Base-by-base conservation (phyloP, 2,329 filamentous ascomycete species). In the Ophiognomonia clavigignenti-juglandacearum region DNA sequence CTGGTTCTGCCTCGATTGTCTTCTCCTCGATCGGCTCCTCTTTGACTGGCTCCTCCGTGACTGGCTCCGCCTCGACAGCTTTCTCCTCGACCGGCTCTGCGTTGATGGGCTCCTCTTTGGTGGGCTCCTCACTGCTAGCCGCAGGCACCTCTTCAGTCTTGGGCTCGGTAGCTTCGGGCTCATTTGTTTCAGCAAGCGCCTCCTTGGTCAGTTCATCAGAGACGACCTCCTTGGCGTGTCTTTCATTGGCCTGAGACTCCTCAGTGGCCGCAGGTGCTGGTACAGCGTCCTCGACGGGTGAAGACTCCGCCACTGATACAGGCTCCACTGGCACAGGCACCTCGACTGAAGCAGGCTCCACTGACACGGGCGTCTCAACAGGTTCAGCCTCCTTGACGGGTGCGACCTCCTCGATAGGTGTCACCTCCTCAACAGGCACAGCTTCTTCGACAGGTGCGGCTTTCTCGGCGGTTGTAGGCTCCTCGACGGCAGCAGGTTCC, bases 1-100 rank as follows among this genome's bases (percentile, higher is more conserved):
- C n/a, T n/a, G n/a, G n/a, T n/a, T n/a, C n/a, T n/a, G n/a, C 32
- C 4, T 41, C 41, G n/a, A 24, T 54, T 52, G 53, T 24, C 48
- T n/a, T n/a, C n/a, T n/a, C n/a, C n/a, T n/a, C n/a, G 24, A 26
- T 10, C 6, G 24, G 24, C 6, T 26, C 24, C 6, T 26, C 24
- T 6, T 26, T 26, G 24, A n/a, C n/a, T n/a, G n/a, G n/a, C n/a
- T n/a, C n/a, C 24, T 26, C 6, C 24, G 6, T 6, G 24, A 26
- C 10, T 26, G 24, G 24, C n/a, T 42, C 46, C 44, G 41, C 22
- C 32, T 31, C 38, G 14, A 26, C 24, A 31, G 37, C 14, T 23
- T 52, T 37, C 4, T 47, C 43, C 24, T 26, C 24, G 24, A 26
- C 24, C 10, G 24, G 24, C 24, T 6, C 6, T 26, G 24, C 24